These are phyloP conservation scores for Aquanectria penicillioides DNA, from an alignment of 2,329 filamentous ascomycete genomes.

Conservation along the genomic window DNA sequence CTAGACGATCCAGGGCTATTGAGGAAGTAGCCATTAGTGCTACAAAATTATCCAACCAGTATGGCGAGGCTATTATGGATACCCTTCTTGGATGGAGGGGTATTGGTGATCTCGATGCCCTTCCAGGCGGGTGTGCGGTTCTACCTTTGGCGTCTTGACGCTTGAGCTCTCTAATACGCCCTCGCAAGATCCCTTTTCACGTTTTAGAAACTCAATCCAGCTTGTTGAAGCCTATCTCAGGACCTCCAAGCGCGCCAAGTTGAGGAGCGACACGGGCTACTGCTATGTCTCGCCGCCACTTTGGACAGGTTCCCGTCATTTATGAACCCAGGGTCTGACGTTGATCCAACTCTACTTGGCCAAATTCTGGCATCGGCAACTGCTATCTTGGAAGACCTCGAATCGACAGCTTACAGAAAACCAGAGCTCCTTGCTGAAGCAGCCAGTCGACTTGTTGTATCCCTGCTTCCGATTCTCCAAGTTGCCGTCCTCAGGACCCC, in stretches of 20 bases:
- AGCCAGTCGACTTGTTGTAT: constrained; percentile 65
- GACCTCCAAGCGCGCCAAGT: constrained; percentile 65
- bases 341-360: constrained; percentile 38
- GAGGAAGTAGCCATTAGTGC: constrained; percentile 78
- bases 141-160: constrained; percentile 71
- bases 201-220: constrained; percentile 49
- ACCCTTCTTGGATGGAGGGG: constrained; percentile 87
- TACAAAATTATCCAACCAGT: constrained; percentile 73
- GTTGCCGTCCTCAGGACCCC: constrained; percentile 39
- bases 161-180: constrained; percentile 48
- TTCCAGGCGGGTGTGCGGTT: constrained; percentile 77
- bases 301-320: constrained; percentile 58
- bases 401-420: constrained; percentile 60
- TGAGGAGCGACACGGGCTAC: constrained; percentile 75
- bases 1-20: constrained; percentile 84
- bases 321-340: constrained; percentile 20
- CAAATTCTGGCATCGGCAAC: constrained; percentile 43
- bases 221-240: constrained; percentile 57
- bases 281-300: constrained; percentile 70
- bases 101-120: constrained; percentile 80
- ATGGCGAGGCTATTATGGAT: constrained; percentile 75
- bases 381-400: constrained; percentile 53
- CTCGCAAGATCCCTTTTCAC: constrained; percentile 31
- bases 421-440: constrained; percentile 74
- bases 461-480: constrained; percentile 60